Percentiles rank a stretch among this genome's conserved stretches.
Evolutionary conservation across 2,329 filamentous ascomycete genomes (phyloP).

Genomic region (Monosporascus sp.): DNA sequence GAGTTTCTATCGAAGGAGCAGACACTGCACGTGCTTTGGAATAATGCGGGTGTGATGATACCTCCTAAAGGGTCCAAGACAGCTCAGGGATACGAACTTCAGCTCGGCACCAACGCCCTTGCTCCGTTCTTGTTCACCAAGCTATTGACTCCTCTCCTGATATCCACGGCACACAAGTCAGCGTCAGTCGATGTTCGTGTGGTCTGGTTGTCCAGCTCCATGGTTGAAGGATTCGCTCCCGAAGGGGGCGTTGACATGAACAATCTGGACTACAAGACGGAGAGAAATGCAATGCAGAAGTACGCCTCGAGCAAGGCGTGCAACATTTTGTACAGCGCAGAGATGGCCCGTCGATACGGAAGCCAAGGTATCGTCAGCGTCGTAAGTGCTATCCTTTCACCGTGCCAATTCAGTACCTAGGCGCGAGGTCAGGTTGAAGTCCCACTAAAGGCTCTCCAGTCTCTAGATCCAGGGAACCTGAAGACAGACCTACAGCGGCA

Average conservation of each 20-base stretch:
- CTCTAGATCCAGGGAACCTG: slow-evolving; percentile 11
- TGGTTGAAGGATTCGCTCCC: slow-evolving; percentile 4
- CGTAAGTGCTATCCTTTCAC: slow-evolving; percentile 1
- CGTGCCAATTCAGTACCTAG: no score
- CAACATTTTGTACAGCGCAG: slow-evolving; percentile 12
- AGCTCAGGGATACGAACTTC: slow-evolving; percentile 20
- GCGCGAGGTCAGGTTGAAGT: not conserved
- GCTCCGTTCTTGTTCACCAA: slow-evolving; percentile 16
- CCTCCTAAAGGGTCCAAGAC: slow-evolving; percentile 26
- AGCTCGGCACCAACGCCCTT: slow-evolving; percentile 19
- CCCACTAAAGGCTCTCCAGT: not conserved
- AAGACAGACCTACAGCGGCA: slow-evolving; percentile 6
- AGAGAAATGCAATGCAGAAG: slow-evolving; percentile 5
- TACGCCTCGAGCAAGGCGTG: slow-evolving; percentile 15
- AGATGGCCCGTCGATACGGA: slow-evolving; percentile 9
- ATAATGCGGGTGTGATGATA: slow-evolving; percentile 33
- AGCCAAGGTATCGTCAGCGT: slow-evolving; percentile 11
- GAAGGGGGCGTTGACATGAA: slow-evolving; percentile 7
- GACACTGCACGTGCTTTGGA: slow-evolving; percentile 29
- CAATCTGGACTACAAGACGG: slow-evolving; percentile 13
- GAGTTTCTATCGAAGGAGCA: slow-evolving; percentile 8
- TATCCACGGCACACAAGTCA: slow-evolving; percentile 6
- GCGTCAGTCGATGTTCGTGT: slow-evolving; percentile 12
- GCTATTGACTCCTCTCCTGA: slow-evolving; percentile 12
- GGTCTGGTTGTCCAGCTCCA: slow-evolving; percentile 13